Evolutionary conservation across 2,329 filamentous ascomycete genomes (phyloP).

Genomic region (Diplodia sapinea): DNA sequence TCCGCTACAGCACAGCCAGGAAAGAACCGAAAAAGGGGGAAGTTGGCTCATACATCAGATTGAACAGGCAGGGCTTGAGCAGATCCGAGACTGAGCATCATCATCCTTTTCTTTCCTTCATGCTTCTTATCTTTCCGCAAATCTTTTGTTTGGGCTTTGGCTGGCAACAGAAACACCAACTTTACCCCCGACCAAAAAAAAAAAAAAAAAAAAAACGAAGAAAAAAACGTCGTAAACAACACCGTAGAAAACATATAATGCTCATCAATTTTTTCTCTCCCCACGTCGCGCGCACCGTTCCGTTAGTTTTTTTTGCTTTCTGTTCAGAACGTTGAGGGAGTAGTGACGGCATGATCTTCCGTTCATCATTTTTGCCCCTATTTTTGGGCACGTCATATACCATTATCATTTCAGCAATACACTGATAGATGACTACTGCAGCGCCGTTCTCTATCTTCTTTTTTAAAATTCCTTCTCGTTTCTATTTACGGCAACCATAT

Average conservation of each 20-base stretch:
- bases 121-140: slow-evolving; percentile 1
- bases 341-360: too few species aligned
- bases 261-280: not conserved
- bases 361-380: too few species aligned
- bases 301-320: not conserved
- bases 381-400: too few species aligned
- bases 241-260: slow-evolving; percentile 1
- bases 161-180: not conserved
- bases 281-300: not conserved
- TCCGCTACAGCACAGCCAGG: not conserved
- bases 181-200: not conserved
- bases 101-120: not conserved
- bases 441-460: too few species aligned
- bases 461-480: too few species aligned
- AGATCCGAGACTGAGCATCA: slow-evolving; percentile 28
- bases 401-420: too few species aligned
- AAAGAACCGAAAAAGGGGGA: not conserved
- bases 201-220: not conserved
- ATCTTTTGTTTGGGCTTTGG: slow-evolving; percentile 1
- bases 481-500: too few species aligned
- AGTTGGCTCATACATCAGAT: slow-evolving; percentile 23
- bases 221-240: not conserved
- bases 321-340: too few species aligned
- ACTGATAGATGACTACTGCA: too few species aligned
- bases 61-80: slow-evolving; percentile 25